These are phyloP conservation scores for Arthroderma sp. DNA, from an alignment of 2,329 filamentous ascomycete genomes.

Conservation along the genomic window DNA sequence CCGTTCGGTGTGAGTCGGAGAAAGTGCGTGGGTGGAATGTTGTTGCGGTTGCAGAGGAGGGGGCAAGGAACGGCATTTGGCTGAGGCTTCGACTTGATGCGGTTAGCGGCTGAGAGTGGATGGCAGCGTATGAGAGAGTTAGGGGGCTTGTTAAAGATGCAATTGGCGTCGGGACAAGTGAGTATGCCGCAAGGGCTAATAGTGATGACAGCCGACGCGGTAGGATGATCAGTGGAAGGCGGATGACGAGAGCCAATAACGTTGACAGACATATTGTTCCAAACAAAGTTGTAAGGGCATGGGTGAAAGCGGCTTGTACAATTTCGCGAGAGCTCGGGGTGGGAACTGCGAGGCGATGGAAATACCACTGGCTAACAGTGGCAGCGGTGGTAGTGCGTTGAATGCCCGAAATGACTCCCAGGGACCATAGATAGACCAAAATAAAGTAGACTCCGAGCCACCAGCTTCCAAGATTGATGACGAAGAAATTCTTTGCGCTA, in stretches of 20 bases:
- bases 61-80: slow-evolving; percentile 67
- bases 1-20: slow-evolving; percentile 27
- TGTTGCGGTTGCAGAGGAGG: slow-evolving; percentile 55
- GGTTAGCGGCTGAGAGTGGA: slow-evolving; percentile 74
- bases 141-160: slow-evolving; percentile 80
- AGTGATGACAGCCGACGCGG: slow-evolving; percentile 60
- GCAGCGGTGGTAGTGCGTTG: slow-evolving; percentile 87
- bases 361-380: slow-evolving; percentile 98
- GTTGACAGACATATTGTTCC: slow-evolving; percentile 86
- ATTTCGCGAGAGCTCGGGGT: slow-evolving; percentile 66
- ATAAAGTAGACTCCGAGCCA: slow-evolving; percentile 90
- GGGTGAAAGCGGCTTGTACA: slow-evolving; percentile 66
- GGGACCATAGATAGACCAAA: slow-evolving; percentile 88
- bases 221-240: slow-evolving; percentile 72
- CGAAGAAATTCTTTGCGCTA: slow-evolving; percentile 47
- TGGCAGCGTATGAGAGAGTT: slow-evolving; percentile 81
- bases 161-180: slow-evolving; percentile 72
- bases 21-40: slow-evolving; percentile 38
- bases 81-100: slow-evolving; percentile 66
- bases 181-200: slow-evolving; percentile 58
- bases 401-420: slow-evolving; percentile 73
- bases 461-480: slow-evolving; percentile 82
- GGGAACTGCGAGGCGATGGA: slow-evolving; percentile 75
- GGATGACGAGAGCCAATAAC: slow-evolving; percentile 63
- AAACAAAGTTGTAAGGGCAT: slow-evolving; percentile 75